These are phyloP conservation scores for Termitomyces sp. DNA, from an alignment of 1,284 basidiomycete genomes.

Conservation along the genomic window DNA sequence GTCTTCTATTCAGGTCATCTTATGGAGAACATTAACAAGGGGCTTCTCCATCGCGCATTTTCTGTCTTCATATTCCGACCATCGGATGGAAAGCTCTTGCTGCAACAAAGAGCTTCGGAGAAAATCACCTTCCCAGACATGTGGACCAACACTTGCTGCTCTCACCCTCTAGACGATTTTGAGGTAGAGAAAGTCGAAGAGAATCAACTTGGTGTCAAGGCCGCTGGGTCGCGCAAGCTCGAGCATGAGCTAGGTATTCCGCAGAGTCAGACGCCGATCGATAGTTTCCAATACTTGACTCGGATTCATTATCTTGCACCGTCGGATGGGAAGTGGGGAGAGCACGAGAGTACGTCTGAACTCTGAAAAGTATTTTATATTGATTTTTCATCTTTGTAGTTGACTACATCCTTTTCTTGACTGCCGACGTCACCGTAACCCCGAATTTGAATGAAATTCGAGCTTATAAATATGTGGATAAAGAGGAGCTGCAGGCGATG, in stretches of 20 bases:
- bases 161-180: conserved; percentile 93
- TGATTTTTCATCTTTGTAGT: conserved; percentile 45
- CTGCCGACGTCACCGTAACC: conserved; percentile 80
- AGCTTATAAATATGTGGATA: conserved; percentile 88
- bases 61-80: conserved; percentile 97
- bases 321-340: conserved; percentile 91
- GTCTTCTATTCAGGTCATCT: conserved; percentile 73
- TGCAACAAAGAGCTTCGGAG: conserved; percentile 92
- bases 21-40: conserved; percentile 95
- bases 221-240: conserved; percentile 91
- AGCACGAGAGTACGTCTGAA: conserved; percentile 83
- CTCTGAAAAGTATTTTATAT: not conserved
- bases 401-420: conserved; percentile 97
- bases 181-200: conserved; percentile 75
- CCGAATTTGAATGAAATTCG: conserved; percentile 92
- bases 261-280: conserved; percentile 67
- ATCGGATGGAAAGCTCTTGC: conserved; percentile 87
- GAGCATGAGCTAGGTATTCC: conserved; percentile 98
- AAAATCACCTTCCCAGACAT: conserved; percentile 99
- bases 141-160: conserved; percentile 99
- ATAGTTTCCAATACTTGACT: conserved; percentile 92
- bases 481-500: conserved; percentile 85
- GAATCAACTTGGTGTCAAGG: conserved; percentile 80
- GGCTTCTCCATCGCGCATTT: conserved; percentile 96
- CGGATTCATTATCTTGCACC: conserved; percentile 98